These are phyloP conservation scores for Thelonectria rubi DNA, from an alignment of 2,329 filamentous ascomycete genomes.

Conservation along the genomic window DNA sequence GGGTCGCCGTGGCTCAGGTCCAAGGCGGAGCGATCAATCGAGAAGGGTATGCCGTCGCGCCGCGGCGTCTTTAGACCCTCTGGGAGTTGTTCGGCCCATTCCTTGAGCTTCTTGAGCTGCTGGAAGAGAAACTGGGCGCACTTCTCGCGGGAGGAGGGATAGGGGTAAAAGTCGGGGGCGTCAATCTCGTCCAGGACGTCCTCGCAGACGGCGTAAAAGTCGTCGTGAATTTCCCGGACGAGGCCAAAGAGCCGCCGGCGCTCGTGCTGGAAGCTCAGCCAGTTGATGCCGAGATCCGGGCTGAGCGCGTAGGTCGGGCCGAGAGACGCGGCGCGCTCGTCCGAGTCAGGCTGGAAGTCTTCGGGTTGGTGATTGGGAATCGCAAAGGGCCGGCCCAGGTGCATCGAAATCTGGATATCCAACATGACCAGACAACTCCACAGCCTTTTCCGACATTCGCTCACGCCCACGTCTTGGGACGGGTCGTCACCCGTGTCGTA, in stretches of 20 bases:
- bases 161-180: slow-evolving; percentile 35
- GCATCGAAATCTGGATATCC: slow-evolving; percentile 31
- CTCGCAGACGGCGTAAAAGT: slow-evolving; percentile 31
- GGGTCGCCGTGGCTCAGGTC: slow-evolving; percentile 48
- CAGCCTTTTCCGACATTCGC: slow-evolving; percentile 11
- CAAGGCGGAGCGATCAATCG: slow-evolving; percentile 47
- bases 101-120: slow-evolving; percentile 45
- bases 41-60: slow-evolving; percentile 47
- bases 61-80: slow-evolving; percentile 49
- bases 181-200: slow-evolving; percentile 26
- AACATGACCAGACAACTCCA: slow-evolving; percentile 36
- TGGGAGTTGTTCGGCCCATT: slow-evolving; percentile 47
- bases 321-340: slow-evolving; percentile 20
- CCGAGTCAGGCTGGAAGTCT: slow-evolving; percentile 15
- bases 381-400: slow-evolving; percentile 34
- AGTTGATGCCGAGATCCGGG: slow-evolving; percentile 26
- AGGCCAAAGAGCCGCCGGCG: slow-evolving; percentile 28
- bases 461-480: background rate
- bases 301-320: slow-evolving; percentile 34
- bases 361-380: slow-evolving; percentile 2
- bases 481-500: background rate
- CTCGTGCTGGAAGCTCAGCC: slow-evolving; percentile 37
- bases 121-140: slow-evolving; percentile 40
- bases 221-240: slow-evolving; percentile 31
- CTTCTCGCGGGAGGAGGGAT: slow-evolving; percentile 38